phyloP scores from a whole-genome alignment of 2,329 filamentous ascomycete species.

The Microascus cirrosus region DNA sequence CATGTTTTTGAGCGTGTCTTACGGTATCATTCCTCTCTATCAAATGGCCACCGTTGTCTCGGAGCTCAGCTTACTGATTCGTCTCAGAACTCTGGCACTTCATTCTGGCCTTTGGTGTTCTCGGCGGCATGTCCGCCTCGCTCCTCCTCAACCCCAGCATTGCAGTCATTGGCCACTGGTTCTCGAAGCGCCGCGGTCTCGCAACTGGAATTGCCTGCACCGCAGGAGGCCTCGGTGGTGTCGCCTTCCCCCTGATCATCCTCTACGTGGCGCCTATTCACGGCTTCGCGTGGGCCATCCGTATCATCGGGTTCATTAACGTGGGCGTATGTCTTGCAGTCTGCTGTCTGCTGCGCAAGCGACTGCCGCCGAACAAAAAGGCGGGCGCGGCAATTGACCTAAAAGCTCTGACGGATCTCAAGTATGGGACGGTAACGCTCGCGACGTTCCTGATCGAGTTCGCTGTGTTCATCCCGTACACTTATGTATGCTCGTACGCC shows the following conservation, averaged over 20 bases:
- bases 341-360: conserved; percentile 20
- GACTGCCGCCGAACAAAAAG: conserved; percentile 27
- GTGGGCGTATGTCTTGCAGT: conserved; percentile 16
- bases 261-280: conserved; percentile 13
- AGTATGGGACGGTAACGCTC: conserved; percentile 25
- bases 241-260: conserved; percentile 31
- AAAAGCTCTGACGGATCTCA: conserved; percentile 34
- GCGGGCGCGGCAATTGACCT: conserved; percentile 23
- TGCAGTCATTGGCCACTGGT: conserved; percentile 68
- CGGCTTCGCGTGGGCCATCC: conserved; percentile 20
- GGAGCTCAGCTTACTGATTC: background rate
- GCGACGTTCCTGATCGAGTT: conserved; percentile 19
- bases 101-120: background rate
- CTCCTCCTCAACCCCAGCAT: conserved; percentile 71
- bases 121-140: conserved; percentile 53
- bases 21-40: background rate
- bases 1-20: background rate
- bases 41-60: background rate
- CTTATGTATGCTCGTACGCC: conserved; percentile 49
- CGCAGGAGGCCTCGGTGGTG: conserved; percentile 53
- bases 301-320: conserved; percentile 16
- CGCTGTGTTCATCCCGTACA: conserved; percentile 42
- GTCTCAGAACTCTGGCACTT: background rate
- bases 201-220: conserved; percentile 67
- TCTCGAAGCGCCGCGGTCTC: conserved; percentile 57